Percentiles rank a stretch among this genome's conserved stretches.
Conservation (phyloP, 2,329 filamentous ascomycete genomes). For the Fusarium sp. region DNA sequence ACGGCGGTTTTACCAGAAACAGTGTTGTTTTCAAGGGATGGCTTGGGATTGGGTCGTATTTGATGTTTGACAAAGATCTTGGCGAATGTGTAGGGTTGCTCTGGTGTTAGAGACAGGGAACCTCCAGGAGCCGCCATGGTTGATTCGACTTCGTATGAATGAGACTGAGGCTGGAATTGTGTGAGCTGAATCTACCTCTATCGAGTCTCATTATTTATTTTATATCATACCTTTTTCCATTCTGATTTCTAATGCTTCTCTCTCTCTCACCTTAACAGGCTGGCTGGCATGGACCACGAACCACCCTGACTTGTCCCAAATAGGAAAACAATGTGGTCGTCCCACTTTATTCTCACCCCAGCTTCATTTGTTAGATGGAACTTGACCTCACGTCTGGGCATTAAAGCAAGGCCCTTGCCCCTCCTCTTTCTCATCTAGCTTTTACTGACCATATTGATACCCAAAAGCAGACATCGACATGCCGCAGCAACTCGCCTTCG, state of each 20-base stretch:
- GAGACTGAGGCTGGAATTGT: background rate
- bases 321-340: conserved; percentile 1
- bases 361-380: background rate
- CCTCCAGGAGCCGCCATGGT: background rate
- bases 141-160: background rate
- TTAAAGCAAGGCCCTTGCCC: background rate
- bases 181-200: background rate
- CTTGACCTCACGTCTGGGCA: background rate
- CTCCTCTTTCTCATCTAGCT: background rate
- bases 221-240: background rate
- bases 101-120: background rate
- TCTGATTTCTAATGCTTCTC: background rate
- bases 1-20: conserved; percentile 54
- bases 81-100: background rate
- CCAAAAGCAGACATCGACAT: background rate
- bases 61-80: background rate
- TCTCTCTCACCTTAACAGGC: too few species aligned
- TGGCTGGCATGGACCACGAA: background rate
- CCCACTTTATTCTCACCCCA: background rate
- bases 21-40: background rate
- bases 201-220: background rate
- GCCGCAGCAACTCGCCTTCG: background rate
- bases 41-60: background rate
- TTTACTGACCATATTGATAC: background rate
- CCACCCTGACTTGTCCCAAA: background rate